Conservation (phyloP, 2,329 filamentous ascomycete genomes). For the Talaromyces pinophilus region DNA sequence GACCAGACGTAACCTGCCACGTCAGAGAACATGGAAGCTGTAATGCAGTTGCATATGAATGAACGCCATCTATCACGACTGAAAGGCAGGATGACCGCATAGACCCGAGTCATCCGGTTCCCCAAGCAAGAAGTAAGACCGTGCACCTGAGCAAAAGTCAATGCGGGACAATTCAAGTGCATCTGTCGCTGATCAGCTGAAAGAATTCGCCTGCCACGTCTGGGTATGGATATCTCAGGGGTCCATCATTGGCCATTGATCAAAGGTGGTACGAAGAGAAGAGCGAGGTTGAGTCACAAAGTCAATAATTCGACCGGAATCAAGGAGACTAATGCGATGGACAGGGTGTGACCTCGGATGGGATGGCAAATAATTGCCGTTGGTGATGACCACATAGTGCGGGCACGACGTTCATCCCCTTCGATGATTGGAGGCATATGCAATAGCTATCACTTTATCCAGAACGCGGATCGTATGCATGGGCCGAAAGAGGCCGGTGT, state of each 20-base stretch:
- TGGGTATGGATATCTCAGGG: slow-evolving; percentile 24
- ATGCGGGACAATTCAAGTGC: slow-evolving; percentile 44
- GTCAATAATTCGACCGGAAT: slow-evolving; percentile 13
- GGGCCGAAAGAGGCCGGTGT: slow-evolving; percentile 15
- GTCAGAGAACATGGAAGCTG: slow-evolving; percentile 43
- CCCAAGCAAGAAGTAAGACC: slow-evolving; percentile 38
- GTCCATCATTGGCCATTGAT: slow-evolving; percentile 23
- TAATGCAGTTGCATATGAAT: slow-evolving; percentile 43
- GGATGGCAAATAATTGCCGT: slow-evolving; percentile 14
- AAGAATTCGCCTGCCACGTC: slow-evolving; percentile 34
- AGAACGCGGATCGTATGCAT: slow-evolving; percentile 21
- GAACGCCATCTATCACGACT: slow-evolving; percentile 37
- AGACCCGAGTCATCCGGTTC: slow-evolving; percentile 32
- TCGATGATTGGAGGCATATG: slow-evolving; percentile 23
- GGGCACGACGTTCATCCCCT: slow-evolving; percentile 9
- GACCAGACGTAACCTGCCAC: slow-evolving; percentile 43
- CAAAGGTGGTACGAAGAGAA: slow-evolving; percentile 16
- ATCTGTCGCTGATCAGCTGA: slow-evolving; percentile 47
- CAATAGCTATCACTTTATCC: slow-evolving; percentile 18
- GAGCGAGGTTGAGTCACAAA: slow-evolving; percentile 10
- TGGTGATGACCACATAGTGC: slow-evolving; percentile 16
- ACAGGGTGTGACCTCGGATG: slow-evolving; percentile 14
- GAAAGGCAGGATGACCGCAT: slow-evolving; percentile 38
- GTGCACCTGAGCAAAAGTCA: slow-evolving; percentile 40
- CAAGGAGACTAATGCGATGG: slow-evolving; percentile 16